Percentiles rank a stretch among this genome's conserved stretches.
Conservation (phyloP, 2,329 filamentous ascomycete species). For the Sporothrix brunneoviolacea region DNA sequence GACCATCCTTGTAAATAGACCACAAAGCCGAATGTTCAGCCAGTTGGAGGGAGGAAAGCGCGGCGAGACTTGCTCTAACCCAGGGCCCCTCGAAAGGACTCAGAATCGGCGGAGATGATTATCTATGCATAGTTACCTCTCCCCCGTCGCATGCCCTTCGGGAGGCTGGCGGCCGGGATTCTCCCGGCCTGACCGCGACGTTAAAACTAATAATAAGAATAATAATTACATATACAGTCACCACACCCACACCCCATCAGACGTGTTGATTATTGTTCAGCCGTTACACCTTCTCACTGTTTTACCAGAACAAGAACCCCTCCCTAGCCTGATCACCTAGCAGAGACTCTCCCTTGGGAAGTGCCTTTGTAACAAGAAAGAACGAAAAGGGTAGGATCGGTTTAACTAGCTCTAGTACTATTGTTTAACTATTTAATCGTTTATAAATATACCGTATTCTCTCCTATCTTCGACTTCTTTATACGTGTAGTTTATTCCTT, state of each 20-base stretch:
- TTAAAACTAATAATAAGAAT: conserved; percentile 7
- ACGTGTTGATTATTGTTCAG: not conserved
- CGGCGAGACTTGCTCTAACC: conserved; percentile 3
- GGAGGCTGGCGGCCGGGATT: not conserved
- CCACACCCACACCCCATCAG: too few relatives aligned
- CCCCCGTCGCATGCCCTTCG: conserved; percentile 1
- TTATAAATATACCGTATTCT: too few relatives aligned
- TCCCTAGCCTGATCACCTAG: too few relatives aligned
- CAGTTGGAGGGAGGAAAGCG: conserved; percentile 2
- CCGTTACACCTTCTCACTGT: not conserved
- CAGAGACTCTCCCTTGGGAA: too few relatives aligned
- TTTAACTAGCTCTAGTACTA: too few relatives aligned
- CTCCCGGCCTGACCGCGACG: not conserved
- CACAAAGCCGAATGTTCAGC: not conserved
- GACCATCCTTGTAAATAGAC: not conserved
- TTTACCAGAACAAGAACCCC: too few relatives aligned
- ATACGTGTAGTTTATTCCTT: too few relatives aligned
- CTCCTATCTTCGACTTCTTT: too few relatives aligned
- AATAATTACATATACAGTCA: not conserved
- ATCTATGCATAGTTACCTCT: not conserved
- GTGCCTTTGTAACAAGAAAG: not conserved
- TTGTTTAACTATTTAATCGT: too few relatives aligned
- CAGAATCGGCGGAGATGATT: not conserved
- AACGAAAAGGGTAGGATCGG: too few relatives aligned
- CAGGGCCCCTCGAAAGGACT: not conserved